phyloP scores from a whole-genome alignment of 805 yeast genomes.

The Kockiozyma suomiensis region DNA sequence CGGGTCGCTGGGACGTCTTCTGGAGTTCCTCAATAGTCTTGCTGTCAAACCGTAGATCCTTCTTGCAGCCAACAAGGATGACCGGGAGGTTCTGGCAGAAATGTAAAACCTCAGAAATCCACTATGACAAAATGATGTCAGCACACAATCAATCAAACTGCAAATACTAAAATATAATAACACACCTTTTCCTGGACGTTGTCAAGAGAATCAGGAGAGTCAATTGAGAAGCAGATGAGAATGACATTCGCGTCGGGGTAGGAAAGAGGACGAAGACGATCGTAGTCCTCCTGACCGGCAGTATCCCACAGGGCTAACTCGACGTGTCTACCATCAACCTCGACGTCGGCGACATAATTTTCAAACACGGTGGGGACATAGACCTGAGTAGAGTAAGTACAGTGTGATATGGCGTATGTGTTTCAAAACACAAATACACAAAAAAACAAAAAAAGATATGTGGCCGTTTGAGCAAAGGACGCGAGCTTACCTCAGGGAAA shows the following conservation, averaged over 20 bases:
- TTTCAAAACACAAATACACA: neutral
- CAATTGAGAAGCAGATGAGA: constrained; percentile 87
- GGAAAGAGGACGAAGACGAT: constrained; percentile 85
- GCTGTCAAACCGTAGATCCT: constrained; percentile 82
- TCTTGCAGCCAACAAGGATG: constrained; percentile 88
- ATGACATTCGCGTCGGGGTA: constrained; percentile 93
- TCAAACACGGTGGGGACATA: constrained; percentile 97
- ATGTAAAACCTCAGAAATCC: constrained; percentile 92
- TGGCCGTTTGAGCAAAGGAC: neutral
- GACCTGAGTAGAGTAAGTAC: constrained; percentile 44
- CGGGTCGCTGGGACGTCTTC: constrained; percentile 78
- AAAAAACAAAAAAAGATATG: too few species aligned
- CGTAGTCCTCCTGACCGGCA: constrained; percentile 98
- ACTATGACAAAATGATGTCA: constrained; percentile 40
- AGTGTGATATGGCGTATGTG: neutral
- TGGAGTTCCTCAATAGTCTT: constrained; percentile 73
- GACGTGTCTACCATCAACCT: constrained; percentile 85
- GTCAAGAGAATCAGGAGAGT: constrained; percentile 87
- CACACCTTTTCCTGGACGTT: constrained; percentile 82
- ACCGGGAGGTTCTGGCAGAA: constrained; percentile 95
- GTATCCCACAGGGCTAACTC: constrained; percentile 97
- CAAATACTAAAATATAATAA: neutral
- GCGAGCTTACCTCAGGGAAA: constrained; percentile 64
- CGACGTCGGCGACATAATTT: constrained; percentile 96
- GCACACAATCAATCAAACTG: neutral